These are phyloP conservation scores for Botryosphaeria dothidea DNA, from an alignment of 2,329 filamentous ascomycete genomes.

Conservation along the genomic window DNA sequence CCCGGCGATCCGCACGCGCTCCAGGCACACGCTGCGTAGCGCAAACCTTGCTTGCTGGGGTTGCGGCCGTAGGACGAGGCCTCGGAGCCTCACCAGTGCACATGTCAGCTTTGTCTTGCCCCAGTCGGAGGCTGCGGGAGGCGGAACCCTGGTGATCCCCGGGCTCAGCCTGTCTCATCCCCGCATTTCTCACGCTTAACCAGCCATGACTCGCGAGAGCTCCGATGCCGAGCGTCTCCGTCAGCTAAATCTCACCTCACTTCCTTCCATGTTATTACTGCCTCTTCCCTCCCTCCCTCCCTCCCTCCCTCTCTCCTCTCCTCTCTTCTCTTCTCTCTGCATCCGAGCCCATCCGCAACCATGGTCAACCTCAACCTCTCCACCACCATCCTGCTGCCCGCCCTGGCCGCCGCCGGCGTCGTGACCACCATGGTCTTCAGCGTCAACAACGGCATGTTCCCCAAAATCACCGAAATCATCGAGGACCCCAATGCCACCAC, in stretches of 20 bases:
- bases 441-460: slow-evolving; percentile 50
- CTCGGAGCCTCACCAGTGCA: neutral
- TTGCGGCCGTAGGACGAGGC: neutral
- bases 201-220: neutral
- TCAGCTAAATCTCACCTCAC: slow-evolving; percentile 2
- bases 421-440: slow-evolving; percentile 3
- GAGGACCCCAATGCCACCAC: slow-evolving; percentile 30
- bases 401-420: neutral
- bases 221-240: neutral
- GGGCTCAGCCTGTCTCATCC: neutral
- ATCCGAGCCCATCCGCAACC: neutral
- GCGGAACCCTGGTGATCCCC: neutral
- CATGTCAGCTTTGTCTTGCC: neutral
- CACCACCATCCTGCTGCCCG: slow-evolving; percentile 10
- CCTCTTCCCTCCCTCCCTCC: neutral
- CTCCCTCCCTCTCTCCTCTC: neutral
- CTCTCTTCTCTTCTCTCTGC: neutral
- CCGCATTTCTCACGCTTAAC: neutral
- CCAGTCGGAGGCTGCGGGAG: neutral
- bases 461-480: slow-evolving; percentile 47
- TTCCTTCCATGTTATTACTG: neutral
- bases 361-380: slow-evolving; percentile 14
- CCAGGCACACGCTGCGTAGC: too few species aligned
- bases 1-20: neutral
- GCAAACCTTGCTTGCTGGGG: neutral